Conservation (phyloP, 163 green algal genomes). For the Coccomyxa subellipsoidea region DNA sequence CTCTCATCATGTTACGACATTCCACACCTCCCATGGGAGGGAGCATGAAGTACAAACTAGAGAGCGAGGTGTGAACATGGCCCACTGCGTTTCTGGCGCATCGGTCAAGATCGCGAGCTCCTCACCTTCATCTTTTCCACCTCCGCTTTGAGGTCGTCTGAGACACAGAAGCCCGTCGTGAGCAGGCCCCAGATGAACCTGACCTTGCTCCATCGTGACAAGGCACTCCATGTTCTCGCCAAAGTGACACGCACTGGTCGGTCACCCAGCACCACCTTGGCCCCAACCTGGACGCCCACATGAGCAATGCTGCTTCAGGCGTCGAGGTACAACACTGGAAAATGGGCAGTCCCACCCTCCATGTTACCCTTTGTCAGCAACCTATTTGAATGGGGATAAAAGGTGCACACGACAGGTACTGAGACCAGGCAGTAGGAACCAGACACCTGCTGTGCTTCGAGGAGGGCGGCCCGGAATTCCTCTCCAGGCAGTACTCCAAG, state of each 20-base stretch:
- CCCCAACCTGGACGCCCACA: slow-evolving; percentile 2
- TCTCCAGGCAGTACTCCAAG: slow-evolving; percentile 47
- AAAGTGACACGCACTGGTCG: slow-evolving; percentile 43
- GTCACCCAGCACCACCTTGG: slow-evolving; percentile 52
- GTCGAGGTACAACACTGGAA: too few relatives aligned
- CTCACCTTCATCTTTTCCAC: slow-evolving; percentile 21
- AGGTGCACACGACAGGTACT: background rate
- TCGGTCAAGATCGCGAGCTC: too few relatives aligned
- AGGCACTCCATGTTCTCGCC: slow-evolving; percentile 34
- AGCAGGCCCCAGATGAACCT: slow-evolving; percentile 31
- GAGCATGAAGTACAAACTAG: too few relatives aligned
- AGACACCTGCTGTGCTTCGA: slow-evolving; percentile 37
- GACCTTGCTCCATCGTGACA: slow-evolving; percentile 39
- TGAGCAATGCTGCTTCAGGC: too few relatives aligned
- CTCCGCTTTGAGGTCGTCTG: slow-evolving; percentile 24
- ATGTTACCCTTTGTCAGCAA: background rate
- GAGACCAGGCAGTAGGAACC: background rate
- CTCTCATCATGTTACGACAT: background rate
- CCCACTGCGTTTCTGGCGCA: too few relatives aligned
- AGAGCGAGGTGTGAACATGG: background rate
- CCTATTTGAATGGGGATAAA: background rate
- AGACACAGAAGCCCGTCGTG: slow-evolving; percentile 28
- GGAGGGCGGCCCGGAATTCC: slow-evolving; percentile 47
- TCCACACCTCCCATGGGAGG: too few relatives aligned
- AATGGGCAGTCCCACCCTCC: background rate